Percentiles rank a stretch among this genome's conserved stretches.
These are phyloP conservation scores for Cucurbita moschata DNA, from an alignment of 306 rosid species.

Conservation along the genomic window DNA sequence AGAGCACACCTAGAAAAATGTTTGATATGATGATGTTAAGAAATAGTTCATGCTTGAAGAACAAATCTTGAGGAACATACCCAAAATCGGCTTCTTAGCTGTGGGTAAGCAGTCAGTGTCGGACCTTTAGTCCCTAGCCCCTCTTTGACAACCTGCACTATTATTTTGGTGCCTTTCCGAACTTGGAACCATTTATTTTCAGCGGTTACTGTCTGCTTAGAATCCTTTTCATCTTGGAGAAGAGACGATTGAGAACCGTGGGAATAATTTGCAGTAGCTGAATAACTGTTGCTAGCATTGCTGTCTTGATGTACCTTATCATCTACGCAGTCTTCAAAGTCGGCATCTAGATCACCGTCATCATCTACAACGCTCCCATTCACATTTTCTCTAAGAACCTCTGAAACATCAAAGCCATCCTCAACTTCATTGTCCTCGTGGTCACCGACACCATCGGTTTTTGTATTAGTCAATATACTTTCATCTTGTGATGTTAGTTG, in stretches of 20 bases:
- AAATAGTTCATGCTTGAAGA: not conserved
- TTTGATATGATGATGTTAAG: constrained; percentile 5
- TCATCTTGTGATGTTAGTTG: constrained; percentile 22
- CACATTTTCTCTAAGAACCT: constrained; percentile 38
- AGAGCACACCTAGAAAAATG: constrained; percentile 9
- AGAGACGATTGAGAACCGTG: constrained; percentile 25
- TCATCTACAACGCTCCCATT: constrained; percentile 44
- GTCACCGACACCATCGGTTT: constrained; percentile 23
- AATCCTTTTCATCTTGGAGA: constrained; percentile 33
- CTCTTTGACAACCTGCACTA: constrained; percentile 95
- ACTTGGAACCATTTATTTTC: constrained; percentile 67
- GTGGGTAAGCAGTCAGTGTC: constrained; percentile 68
- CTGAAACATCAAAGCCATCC: constrained; percentile 56
- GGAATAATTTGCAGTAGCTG: constrained; percentile 34
- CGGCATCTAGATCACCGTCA: constrained; percentile 43
- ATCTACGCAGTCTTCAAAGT: constrained; percentile 52
- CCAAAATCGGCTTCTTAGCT: constrained; percentile 93
- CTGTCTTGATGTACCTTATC: constrained; percentile 43
- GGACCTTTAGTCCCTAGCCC: constrained; percentile 94
- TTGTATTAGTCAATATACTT: constrained; percentile 14
- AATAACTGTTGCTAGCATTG: constrained; percentile 21
- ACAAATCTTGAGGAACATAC: constrained; percentile 23
- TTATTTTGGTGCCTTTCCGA: constrained; percentile 73
- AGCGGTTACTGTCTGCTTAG: constrained; percentile 10
- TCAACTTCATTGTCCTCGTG: constrained; percentile 56